A percentile compares a stretch with the other conserved stretches of the same genome.
phyloP scores from a whole-genome alignment of 2,329 filamentous ascomycete genomes.

The Colletotrichum incanum region DNA sequence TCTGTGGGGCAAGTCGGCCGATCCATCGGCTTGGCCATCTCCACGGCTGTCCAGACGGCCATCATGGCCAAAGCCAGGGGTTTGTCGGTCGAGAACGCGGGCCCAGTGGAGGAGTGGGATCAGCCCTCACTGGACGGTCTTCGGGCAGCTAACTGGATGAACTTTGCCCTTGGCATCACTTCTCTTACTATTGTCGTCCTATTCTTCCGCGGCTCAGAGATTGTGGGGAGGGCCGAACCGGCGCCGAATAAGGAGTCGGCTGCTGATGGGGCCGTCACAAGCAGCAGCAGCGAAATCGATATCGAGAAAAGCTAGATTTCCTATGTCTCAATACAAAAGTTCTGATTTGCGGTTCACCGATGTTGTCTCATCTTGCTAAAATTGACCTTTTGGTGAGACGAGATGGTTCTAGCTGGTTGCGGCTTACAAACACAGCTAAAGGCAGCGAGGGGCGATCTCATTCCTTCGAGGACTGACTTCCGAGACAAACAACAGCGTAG shows the following conservation, averaged over 20 bases:
- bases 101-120: slow-evolving; percentile 61
- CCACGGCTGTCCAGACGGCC: slow-evolving; percentile 75
- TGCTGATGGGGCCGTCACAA: slow-evolving; percentile 43
- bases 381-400: neutral
- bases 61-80: slow-evolving; percentile 68
- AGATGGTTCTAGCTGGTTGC: neutral
- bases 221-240: slow-evolving; percentile 61
- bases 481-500: neutral
- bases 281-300: slow-evolving; percentile 26
- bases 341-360: neutral
- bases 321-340: slow-evolving; percentile 20
- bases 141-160: slow-evolving; percentile 67
- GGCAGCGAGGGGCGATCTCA: neutral
- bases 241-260: slow-evolving; percentile 18
- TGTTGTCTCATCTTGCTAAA: neutral
- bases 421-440: neutral
- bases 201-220: slow-evolving; percentile 67
- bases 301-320: slow-evolving; percentile 23
- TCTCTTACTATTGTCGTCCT: slow-evolving; percentile 62
- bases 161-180: slow-evolving; percentile 63
- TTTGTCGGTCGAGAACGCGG: slow-evolving; percentile 61
- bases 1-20: slow-evolving; percentile 76
- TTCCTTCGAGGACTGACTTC: slow-evolving; percentile 2
- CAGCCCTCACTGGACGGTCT: slow-evolving; percentile 63
- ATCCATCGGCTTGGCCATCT: slow-evolving; percentile 76